phyloP scores from a whole-genome alignment of 176 grass and related monocot species.

The Aegilops umbellulata region DNA sequence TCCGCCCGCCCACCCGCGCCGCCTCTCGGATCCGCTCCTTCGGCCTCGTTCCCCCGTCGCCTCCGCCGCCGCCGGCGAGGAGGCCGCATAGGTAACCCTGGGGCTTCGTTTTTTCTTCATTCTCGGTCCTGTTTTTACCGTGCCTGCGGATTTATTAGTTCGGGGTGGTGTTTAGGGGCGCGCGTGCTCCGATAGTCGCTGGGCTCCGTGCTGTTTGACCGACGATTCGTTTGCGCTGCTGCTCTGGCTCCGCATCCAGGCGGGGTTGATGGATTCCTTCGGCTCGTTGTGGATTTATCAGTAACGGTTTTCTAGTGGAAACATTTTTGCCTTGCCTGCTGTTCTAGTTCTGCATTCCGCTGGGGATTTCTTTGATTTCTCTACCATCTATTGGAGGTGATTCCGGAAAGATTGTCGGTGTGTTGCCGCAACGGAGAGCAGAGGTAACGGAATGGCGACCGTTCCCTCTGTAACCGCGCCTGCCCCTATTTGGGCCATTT shows the following conservation, averaged over 20 bases:
- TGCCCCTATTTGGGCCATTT: not conserved
- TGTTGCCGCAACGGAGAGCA: not conserved
- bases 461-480: not conserved
- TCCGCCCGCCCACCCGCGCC: not conserved
- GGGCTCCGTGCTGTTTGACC: not conserved
- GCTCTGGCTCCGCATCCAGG: not conserved
- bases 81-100: conserved; percentile 13
- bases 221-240: not conserved
- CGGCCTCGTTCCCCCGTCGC: not conserved
- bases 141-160: not conserved
- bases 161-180: not conserved
- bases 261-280: not conserved
- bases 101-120: no score
- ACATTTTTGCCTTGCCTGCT: not conserved
- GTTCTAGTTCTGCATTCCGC: not conserved
- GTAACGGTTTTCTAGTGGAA: not conserved
- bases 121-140: not conserved
- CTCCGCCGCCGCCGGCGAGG: conserved; percentile 22
- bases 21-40: not conserved
- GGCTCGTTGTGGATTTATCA: not conserved
- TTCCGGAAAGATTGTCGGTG: not conserved
- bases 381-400: not conserved
- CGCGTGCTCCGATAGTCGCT: not conserved
- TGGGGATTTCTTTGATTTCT: not conserved
- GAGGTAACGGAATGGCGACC: not conserved